Evolutionary conservation across 352 stramenopile genomes (phyloP), one percentile per base, ranked within the genome.

Genomic region (Pythium plurisporium): DNA sequence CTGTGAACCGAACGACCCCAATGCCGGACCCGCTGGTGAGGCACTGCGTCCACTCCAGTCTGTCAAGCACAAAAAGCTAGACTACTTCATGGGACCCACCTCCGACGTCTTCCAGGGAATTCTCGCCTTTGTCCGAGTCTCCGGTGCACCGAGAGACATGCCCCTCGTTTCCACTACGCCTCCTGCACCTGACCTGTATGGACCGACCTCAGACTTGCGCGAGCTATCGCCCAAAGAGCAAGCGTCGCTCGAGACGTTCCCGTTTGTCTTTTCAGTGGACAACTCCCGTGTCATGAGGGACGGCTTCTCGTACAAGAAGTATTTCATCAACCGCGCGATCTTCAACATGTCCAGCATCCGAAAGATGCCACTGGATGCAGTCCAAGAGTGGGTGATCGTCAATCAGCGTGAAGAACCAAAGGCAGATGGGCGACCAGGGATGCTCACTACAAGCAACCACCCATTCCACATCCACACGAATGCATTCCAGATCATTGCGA

Each of bases 381-480:
- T 91, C 2, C 73, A 89, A 46, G 80, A 94, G 67, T 94, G 82
- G 85, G 73, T 84, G 3, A 58, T 94, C 55, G 65, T 79, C 15
- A 89, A 90, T 56, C 60, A 66, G 29, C 64, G 72, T 4, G 71
- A 86, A 11, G 68, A 81, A 12, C 46, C 55, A 22, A 50, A 17
- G 17, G 29, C 15, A 2, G 30, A 45, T 20, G 46, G 46, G 5
- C 22, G 15, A 31, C 60, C 46, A 33, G 76, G 74, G 11, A 65
- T 58, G 19, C 49, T 70, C 19, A 70, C 78, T 4, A 34, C 65
- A 10, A 87, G 81, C 67, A 91, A 91, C 47, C 86, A 95, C 49
- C 86, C 86, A 46, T 95, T 93, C 55, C 86, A 94, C 61, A 56
- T 94, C 52, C 86, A 95, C 65, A 89, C 82, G 23, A 94, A 91